A percentile compares a stretch with the other conserved stretches of the same genome.
Evolutionary conservation across 805 yeast genomes (phyloP).

Genomic region (Candida ascalaphidarum): DNA sequence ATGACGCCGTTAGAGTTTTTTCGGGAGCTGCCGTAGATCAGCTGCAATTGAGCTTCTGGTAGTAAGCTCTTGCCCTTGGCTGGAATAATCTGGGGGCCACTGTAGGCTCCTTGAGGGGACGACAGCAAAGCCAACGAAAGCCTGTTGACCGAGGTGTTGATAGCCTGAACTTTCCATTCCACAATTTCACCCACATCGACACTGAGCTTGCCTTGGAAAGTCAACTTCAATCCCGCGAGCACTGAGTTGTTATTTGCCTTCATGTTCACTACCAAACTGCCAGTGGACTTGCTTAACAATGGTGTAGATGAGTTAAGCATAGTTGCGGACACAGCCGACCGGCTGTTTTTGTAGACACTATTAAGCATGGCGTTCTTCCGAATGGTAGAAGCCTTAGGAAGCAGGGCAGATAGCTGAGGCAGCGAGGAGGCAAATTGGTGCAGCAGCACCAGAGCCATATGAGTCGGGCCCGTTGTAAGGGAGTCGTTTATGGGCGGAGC

Average conservation of each 20-base stretch:
- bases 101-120: no score
- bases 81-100: background rate
- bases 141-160: conserved; percentile 46
- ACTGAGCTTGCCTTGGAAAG: conserved; percentile 55
- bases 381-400: conserved; percentile 4
- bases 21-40: conserved; percentile 28
- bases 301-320: conserved; percentile 1
- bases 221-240: conserved; percentile 28
- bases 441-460: no score
- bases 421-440: conserved; percentile 5
- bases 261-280: conserved; percentile 29
- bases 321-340: conserved; percentile 1
- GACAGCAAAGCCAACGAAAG: conserved; percentile 42
- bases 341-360: conserved; percentile 7
- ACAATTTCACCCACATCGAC: conserved; percentile 53
- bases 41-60: conserved; percentile 12
- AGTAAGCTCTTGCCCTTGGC: no score
- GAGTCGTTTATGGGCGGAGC: conserved; percentile 33
- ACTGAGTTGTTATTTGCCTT: conserved; percentile 18
- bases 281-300: conserved; percentile 9
- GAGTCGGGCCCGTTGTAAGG: conserved; percentile 15
- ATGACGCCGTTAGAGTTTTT: conserved; percentile 48
- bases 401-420: conserved; percentile 1
- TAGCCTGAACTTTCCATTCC: conserved; percentile 57
- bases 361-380: conserved; percentile 16